Percentiles rank a stretch among this genome's conserved stretches.
Evolutionary conservation across 1,284 basidiomycete genomes (phyloP).

Genomic region (Trichosporon sp.): DNA sequence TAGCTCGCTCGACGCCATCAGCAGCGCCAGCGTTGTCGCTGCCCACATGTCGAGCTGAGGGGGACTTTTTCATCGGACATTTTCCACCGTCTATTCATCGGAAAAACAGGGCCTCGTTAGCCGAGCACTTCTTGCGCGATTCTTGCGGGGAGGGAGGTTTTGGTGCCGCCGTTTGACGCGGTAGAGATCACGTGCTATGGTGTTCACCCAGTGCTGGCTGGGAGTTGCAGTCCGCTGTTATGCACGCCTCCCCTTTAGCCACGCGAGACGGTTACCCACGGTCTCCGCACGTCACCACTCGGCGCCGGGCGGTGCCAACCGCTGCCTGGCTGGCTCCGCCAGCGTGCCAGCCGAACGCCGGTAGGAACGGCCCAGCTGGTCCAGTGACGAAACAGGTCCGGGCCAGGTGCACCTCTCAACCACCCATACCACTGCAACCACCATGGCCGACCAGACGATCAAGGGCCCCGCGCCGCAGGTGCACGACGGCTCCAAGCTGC

Average conservation of each 20-base stretch:
- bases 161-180: background rate
- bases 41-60: background rate
- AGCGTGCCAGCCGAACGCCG: no score
- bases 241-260: background rate
- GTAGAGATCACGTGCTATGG: background rate
- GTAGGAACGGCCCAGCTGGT: no score
- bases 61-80: background rate
- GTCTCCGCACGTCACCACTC: background rate
- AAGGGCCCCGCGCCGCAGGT: constrained; percentile 67
- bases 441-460: constrained; percentile 54
- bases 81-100: background rate
- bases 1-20: background rate
- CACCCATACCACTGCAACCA: constrained; percentile 3
- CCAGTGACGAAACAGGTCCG: constrained; percentile 1
- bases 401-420: background rate
- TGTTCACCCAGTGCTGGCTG: background rate
- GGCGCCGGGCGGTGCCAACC: background rate
- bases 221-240: background rate
- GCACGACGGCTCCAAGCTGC: constrained; percentile 71
- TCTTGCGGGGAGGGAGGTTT: background rate
- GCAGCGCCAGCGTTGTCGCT: background rate
- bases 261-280: background rate
- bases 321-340: no score
- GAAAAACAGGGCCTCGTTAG: background rate
- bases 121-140: background rate